Evolutionary conservation across 2,329 filamentous ascomycete species (phyloP), one percentile per base, ranked within the genome.

Genomic region (Phyllosticta citribraziliensis): DNA sequence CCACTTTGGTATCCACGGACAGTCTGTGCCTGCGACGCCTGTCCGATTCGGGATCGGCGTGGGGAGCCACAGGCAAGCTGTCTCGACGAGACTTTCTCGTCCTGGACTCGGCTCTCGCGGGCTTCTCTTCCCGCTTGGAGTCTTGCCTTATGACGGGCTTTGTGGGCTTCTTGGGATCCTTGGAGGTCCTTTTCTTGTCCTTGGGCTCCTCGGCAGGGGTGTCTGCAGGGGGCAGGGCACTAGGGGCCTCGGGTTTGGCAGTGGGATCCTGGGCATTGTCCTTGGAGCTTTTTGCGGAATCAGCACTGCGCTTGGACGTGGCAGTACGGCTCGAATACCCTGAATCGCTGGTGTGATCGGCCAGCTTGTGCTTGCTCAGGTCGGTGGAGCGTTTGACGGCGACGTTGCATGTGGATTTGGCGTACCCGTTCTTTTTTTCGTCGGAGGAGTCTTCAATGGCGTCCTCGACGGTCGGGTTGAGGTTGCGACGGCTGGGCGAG

Each of bases 291-390:
- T 75, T 75, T 65, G 72, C 75, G 69, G 79, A 79, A 77, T 80
- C 74, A 78, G 78, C 78, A 74, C 59, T 78, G 68, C 71, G 73
- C 72, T 78, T 74, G 64, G 80, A 79, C 65, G 79, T 78, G 66
- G 76, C 77, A 67, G 81, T 82, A 68, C 79, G 78, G 75, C 82
- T 84, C 65, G 81, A 84, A 76, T 85, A 85, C 67, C 83, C 83
- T 66, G 82, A 84, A 73, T 86, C 83, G 73, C 80, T 83, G 66
- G 79, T 78, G 68, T 76, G 74, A 71, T 83, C 79, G 63, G 68
- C 63, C 68, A 69, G 70, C 50, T 61, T 54, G 65, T 68, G 66
- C 67, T 67, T 64, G 65, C 69, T 67, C 67, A 75, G 57, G 66
- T 71, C 66, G 40, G 60, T 57, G 55, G 80, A 78, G 65, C 76